These are phyloP conservation scores for Phytopythium ostracodes DNA, from an alignment of 352 stramenopile genomes.

Conservation along the genomic window DNA sequence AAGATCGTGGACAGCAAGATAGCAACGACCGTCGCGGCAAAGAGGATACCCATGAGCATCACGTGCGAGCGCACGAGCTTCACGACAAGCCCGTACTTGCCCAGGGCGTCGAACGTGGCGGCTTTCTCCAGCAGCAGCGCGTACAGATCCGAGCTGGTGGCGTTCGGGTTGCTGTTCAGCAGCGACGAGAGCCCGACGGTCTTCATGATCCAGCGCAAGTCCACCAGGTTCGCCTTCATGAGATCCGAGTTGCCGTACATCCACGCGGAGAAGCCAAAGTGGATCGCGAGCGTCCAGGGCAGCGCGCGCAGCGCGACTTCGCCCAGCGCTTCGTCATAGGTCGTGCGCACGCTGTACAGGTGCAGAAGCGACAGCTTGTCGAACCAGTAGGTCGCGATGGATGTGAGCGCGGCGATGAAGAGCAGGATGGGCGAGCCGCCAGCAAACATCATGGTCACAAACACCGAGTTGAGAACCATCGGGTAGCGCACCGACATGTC, in stretches of 20 bases:
- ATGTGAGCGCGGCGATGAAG: slow-evolving; percentile 66
- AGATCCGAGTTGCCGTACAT: slow-evolving; percentile 82
- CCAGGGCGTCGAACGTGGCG: slow-evolving; percentile 23
- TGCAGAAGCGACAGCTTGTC: slow-evolving; percentile 80
- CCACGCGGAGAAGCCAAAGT: slow-evolving; percentile 77
- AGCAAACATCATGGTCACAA: slow-evolving; percentile 82
- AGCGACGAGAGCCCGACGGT: slow-evolving; percentile 19
- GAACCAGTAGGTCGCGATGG: slow-evolving; percentile 64
- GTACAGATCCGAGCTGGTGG: slow-evolving; percentile 28
- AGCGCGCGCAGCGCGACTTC: slow-evolving; percentile 50
- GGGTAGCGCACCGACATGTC: slow-evolving; percentile 80
- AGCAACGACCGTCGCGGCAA: slow-evolving; percentile 18
- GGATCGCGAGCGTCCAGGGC: slow-evolving; percentile 66
- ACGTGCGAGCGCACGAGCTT: slow-evolving; percentile 50
- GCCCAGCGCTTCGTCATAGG: slow-evolving; percentile 77
- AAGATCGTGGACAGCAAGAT: slow-evolving; percentile 41
- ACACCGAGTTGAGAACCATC: slow-evolving; percentile 80
- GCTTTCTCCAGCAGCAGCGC: slow-evolving; percentile 18
- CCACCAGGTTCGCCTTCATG: slow-evolving; percentile 32
- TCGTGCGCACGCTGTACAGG: slow-evolving; percentile 72
- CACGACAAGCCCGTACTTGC: slow-evolving; percentile 28
- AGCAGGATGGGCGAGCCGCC: slow-evolving; percentile 76
- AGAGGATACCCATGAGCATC: slow-evolving; percentile 44
- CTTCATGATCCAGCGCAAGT: slow-evolving; percentile 28
- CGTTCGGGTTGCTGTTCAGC: slow-evolving; percentile 16